phyloP scores from a whole-genome alignment of 148 eudicot genomes.

The Vaccinium darrowii region DNA sequence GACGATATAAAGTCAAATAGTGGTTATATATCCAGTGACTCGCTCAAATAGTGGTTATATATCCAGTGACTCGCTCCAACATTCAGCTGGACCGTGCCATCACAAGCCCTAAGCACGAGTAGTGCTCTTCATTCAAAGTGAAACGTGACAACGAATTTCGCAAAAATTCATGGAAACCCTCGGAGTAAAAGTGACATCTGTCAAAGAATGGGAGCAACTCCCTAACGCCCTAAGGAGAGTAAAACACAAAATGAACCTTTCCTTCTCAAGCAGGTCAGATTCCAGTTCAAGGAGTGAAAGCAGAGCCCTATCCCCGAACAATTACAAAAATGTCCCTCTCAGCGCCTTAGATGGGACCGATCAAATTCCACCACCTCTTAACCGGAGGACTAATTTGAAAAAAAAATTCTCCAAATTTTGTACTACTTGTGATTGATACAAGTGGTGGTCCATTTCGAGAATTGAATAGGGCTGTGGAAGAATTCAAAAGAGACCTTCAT shows the following conservation, averaged over 20 bases:
- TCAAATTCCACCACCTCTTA: slow-evolving; percentile 13
- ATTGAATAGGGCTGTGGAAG: slow-evolving; percentile 48
- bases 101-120: slow-evolving; percentile 41
- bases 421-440: slow-evolving; percentile 59
- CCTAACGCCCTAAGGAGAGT: slow-evolving; percentile 40
- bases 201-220: slow-evolving; percentile 40
- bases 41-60: slow-evolving; percentile 7
- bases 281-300: slow-evolving; percentile 24
- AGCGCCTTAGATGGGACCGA: slow-evolving; percentile 38
- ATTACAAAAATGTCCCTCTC: slow-evolving; percentile 32
- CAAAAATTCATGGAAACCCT: slow-evolving; percentile 49
- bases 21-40: too few species aligned
- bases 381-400: slow-evolving; percentile 21
- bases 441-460: slow-evolving; percentile 49
- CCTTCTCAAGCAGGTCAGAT: slow-evolving; percentile 42
- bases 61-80: slow-evolving; percentile 22
- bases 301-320: slow-evolving; percentile 9
- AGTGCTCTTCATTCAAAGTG: slow-evolving; percentile 53
- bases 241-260: slow-evolving; percentile 27
- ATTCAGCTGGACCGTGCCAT: slow-evolving; percentile 18
- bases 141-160: slow-evolving; percentile 44
- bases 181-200: slow-evolving; percentile 43
- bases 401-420: slow-evolving; percentile 28
- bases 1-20: slow-evolving; percentile 18
- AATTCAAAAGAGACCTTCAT: slow-evolving; percentile 54